Evolutionary conservation across 2,329 filamentous ascomycete species (phyloP).

Genomic region (Aspergillus texensis): DNA sequence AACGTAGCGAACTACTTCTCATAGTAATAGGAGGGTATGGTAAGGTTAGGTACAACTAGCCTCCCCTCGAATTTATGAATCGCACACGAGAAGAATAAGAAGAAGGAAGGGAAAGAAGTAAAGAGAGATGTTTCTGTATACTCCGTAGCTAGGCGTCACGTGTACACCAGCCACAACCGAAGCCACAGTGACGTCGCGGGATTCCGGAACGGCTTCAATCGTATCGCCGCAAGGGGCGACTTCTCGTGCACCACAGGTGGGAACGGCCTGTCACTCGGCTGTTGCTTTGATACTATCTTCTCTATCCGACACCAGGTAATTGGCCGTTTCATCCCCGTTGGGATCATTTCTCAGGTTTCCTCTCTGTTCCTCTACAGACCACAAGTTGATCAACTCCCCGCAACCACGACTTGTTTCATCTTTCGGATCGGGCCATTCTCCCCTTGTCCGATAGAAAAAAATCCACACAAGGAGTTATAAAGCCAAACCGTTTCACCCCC

Average conservation of each 20-base stretch:
- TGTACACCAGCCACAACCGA: conserved; percentile 5
- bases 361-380: background rate
- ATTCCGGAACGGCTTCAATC: background rate
- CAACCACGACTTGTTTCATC: background rate
- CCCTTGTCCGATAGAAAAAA: background rate
- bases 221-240: conserved; percentile 9
- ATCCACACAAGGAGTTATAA: background rate
- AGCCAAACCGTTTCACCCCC: background rate
- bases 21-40: too few species aligned
- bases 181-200: conserved; percentile 13
- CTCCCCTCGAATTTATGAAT: too few species aligned
- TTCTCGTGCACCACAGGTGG: background rate
- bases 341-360: background rate
- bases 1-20: too few species aligned
- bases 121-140: background rate
- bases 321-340: background rate
- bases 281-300: background rate
- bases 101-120: too few species aligned
- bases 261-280: background rate
- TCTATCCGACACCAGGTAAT: background rate
- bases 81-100: too few species aligned
- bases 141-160: conserved; percentile 2
- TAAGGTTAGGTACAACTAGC: too few species aligned
- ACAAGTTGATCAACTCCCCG: background rate
- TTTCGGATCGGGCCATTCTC: background rate